A percentile compares a stretch with the other conserved stretches of the same genome.
Conservation (phyloP, 768 basidiomycete species). For the Plicaturopsis crispa region DNA sequence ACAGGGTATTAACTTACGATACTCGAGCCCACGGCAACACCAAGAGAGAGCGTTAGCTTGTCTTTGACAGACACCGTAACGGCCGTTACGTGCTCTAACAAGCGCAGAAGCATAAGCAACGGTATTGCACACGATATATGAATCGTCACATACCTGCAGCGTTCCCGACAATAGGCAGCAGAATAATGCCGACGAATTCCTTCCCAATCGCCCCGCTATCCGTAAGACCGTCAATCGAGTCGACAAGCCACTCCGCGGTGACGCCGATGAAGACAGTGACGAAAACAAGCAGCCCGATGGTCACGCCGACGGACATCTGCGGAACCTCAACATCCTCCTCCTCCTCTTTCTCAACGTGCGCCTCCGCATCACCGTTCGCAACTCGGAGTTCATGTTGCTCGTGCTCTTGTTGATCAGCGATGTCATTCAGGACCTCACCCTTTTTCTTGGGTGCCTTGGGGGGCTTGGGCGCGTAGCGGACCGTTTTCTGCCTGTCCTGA, state of each 20-base stretch:
- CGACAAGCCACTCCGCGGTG: slow-evolving; percentile 66
- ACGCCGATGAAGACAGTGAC: slow-evolving; percentile 55
- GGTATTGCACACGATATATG: neutral
- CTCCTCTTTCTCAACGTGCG: slow-evolving; percentile 20
- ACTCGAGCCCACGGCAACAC: slow-evolving; percentile 84
- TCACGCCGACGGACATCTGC: slow-evolving; percentile 50
- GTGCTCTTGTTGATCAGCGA: slow-evolving; percentile 7
- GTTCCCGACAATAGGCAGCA: slow-evolving; percentile 90
- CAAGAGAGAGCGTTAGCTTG: slow-evolving; percentile 80
- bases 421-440: slow-evolving; percentile 11
- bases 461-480: slow-evolving; percentile 20
- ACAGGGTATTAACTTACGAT: slow-evolving; percentile 41
- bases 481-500: slow-evolving; percentile 28
- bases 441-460: slow-evolving; percentile 14
- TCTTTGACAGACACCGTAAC: slow-evolving; percentile 88
- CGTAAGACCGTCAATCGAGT: slow-evolving; percentile 74
- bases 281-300: slow-evolving; percentile 41
- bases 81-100: slow-evolving; percentile 78
- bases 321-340: slow-evolving; percentile 46
- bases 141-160: slow-evolving; percentile 50
- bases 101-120: slow-evolving; percentile 5
- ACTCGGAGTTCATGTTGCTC: neutral
- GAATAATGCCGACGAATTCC: slow-evolving; percentile 81
- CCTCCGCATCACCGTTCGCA: slow-evolving; percentile 7
- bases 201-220: slow-evolving; percentile 45